Evolutionary conservation across 78 protist species (phyloP).

Genomic region (Dictyostelium capitatum): DNA sequence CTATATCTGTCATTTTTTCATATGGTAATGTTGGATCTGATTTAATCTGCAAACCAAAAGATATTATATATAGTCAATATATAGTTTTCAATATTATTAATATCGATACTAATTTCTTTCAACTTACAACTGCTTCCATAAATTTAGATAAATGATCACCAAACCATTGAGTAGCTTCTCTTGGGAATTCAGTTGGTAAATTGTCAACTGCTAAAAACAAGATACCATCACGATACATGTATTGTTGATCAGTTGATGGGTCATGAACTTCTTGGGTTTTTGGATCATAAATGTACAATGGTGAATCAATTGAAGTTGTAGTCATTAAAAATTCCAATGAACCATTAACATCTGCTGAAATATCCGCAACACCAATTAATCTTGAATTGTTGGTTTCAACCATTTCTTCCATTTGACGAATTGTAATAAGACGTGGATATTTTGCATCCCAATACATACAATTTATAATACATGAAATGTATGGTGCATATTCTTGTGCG

Average conservation of each 20-base stretch:
- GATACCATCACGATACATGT: constrained; percentile 89
- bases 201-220: constrained; percentile 91
- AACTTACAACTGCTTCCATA: constrained; percentile 58
- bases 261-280: constrained; percentile 72
- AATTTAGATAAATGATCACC: constrained; percentile 84
- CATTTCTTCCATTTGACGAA: constrained; percentile 79
- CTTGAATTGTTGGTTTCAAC: constrained; percentile 23
- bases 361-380: constrained; percentile 90
- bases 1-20: constrained; percentile 74
- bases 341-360: constrained; percentile 94
- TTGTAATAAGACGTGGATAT: constrained; percentile 92
- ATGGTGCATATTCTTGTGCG: constrained; percentile 80
- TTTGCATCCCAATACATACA: constrained; percentile 95
- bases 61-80: background rate
- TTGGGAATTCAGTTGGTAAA: constrained; percentile 96
- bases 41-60: constrained; percentile 8
- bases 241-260: constrained; percentile 68
- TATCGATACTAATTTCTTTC: no score
- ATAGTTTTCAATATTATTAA: background rate
- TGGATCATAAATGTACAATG: constrained; percentile 90
- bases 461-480: constrained; percentile 84
- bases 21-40: constrained; percentile 81
- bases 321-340: constrained; percentile 88
- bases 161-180: constrained; percentile 92
- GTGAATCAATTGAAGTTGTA: constrained; percentile 92